Percentiles rank a stretch among this genome's conserved stretches.
These are phyloP conservation scores for Monosporozyma aerobia DNA, from an alignment of 805 yeast genomes.

Conservation along the genomic window DNA sequence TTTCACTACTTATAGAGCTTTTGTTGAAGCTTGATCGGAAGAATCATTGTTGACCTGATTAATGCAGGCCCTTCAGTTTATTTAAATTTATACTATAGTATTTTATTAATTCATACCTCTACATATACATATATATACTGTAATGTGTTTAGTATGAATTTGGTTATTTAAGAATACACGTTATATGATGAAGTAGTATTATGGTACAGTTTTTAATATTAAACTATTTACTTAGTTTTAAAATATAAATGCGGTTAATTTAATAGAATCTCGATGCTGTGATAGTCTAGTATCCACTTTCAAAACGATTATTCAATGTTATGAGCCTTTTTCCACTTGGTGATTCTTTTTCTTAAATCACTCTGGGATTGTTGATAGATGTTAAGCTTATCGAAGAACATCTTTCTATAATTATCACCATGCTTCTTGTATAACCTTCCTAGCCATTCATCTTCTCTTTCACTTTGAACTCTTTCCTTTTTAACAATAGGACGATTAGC, in stretches of 20 bases:
- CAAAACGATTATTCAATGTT: slow-evolving; percentile 18
- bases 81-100: neutral
- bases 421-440: slow-evolving; percentile 55
- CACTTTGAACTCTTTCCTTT: slow-evolving; percentile 50
- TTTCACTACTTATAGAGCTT: slow-evolving; percentile 85
- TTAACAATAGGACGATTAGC: slow-evolving; percentile 36
- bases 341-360: slow-evolving; percentile 63
- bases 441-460: slow-evolving; percentile 71
- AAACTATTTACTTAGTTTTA: neutral
- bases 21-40: slow-evolving; percentile 48
- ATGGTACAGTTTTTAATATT: neutral
- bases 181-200: neutral
- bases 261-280: neutral
- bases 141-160: neutral
- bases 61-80: neutral
- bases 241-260: neutral
- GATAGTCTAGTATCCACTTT: neutral
- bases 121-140: neutral
- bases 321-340: slow-evolving; percentile 54
- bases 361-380: slow-evolving; percentile 78
- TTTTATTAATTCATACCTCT: neutral
- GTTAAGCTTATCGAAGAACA: slow-evolving; percentile 91
- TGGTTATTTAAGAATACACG: neutral
- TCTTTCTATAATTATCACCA: slow-evolving; percentile 79
- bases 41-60: neutral